These are phyloP conservation scores for Solanum hybrid DNA, from an alignment of 305 asterid species.

Conservation along the genomic window DNA sequence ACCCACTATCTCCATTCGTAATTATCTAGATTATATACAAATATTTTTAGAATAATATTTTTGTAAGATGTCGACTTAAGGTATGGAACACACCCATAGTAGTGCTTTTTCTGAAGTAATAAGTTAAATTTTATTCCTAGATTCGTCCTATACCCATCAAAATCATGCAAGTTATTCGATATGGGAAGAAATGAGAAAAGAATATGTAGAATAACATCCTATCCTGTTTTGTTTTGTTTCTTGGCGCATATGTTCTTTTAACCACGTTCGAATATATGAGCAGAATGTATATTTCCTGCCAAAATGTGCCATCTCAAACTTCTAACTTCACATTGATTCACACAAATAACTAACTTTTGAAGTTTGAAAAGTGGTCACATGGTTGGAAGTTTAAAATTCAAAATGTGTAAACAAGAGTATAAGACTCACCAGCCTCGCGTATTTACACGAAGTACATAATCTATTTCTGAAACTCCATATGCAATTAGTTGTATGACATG, in stretches of 20 bases:
- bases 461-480: not conserved
- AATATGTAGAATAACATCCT: not conserved
- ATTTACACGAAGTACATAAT: not conserved
- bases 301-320: not conserved
- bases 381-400: not conserved
- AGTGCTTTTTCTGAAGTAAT: not conserved
- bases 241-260: not conserved
- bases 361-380: not conserved
- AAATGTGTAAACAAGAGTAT: not conserved
- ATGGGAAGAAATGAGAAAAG: not conserved
- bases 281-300: not conserved
- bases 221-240: not conserved
- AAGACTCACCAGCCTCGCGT: not conserved
- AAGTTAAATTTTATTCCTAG: not conserved
- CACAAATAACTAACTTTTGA: not conserved
- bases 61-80: not conserved
- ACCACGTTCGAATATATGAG: not conserved
- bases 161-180: not conserved
- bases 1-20: not conserved
- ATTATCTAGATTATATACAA: too few species aligned
- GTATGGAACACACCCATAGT: not conserved
- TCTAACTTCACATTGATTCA: not conserved
- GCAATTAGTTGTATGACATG: not conserved
- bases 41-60: too few species aligned
- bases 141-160: not conserved